Evolutionary conservation across 768 basidiomycete genomes (phyloP).

Genomic region (Rhodotorula paludigena): DNA sequence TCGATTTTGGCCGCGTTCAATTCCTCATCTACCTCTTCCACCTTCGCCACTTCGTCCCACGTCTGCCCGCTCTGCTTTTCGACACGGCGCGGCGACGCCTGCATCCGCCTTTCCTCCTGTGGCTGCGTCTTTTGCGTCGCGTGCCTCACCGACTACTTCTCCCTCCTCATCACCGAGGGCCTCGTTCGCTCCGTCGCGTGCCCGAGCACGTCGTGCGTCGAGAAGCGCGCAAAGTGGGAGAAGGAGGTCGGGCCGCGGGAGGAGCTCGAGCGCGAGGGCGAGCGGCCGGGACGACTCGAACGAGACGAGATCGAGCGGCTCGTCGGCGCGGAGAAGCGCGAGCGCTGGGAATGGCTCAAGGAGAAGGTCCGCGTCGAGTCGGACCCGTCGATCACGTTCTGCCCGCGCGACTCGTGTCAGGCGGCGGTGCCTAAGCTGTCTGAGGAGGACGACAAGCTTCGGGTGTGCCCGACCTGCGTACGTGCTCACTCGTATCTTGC

Average conservation of each 20-base stretch:
- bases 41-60: conserved; percentile 10
- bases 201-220: conserved; percentile 34
- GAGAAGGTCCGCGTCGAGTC: conserved; percentile 40
- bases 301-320: conserved; percentile 34
- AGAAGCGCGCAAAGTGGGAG: conserved; percentile 26
- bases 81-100: conserved; percentile 3
- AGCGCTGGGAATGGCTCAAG: conserved; percentile 37
- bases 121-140: conserved; percentile 33
- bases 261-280: neutral
- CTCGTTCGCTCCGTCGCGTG: conserved; percentile 38
- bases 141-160: conserved; percentile 39
- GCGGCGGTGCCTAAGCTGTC: conserved; percentile 31
- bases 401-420: conserved; percentile 38
- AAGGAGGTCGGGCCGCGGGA: neutral
- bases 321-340: conserved; percentile 28
- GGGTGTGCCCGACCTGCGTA: conserved; percentile 25
- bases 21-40: neutral
- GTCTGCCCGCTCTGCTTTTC: conserved; percentile 24
- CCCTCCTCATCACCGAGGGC: conserved; percentile 41
- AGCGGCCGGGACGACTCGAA: conserved; percentile 8
- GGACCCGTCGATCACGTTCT: conserved; percentile 41
- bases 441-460: conserved; percentile 40
- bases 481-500: conserved; percentile 8
- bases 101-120: conserved; percentile 16
- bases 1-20: conserved; percentile 1